Percentiles rank a stretch among this genome's conserved stretches.
Conservation (phyloP, 495 filamentous ascomycete species). For the Neurospora intermedia region DNA sequence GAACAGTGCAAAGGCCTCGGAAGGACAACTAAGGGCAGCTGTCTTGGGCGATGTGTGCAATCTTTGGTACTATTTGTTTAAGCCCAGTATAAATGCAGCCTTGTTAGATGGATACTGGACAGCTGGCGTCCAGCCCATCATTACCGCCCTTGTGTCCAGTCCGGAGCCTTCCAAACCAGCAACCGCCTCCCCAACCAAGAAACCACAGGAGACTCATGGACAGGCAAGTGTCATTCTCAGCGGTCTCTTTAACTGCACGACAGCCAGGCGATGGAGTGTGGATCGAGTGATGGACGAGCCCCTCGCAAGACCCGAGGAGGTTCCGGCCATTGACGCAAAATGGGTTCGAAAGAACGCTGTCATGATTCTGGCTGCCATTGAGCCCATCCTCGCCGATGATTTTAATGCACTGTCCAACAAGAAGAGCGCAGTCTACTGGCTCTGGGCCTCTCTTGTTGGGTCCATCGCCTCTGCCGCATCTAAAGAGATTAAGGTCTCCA, state of each 20-base stretch:
- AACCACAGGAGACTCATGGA: constrained; percentile 23
- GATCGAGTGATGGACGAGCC: constrained; percentile 50
- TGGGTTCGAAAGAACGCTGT: constrained; percentile 70
- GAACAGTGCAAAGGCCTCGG: constrained; percentile 43
- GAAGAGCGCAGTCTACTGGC: constrained; percentile 36
- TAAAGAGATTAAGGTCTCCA: constrained; percentile 83
- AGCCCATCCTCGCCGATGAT: constrained; percentile 47
- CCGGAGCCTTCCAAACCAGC: neutral
- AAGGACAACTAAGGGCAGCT: constrained; percentile 42
- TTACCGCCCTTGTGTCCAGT: constrained; percentile 22
- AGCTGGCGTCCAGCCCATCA: constrained; percentile 48
- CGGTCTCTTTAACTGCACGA: constrained; percentile 56
- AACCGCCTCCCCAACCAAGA: neutral
- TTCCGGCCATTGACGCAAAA: constrained; percentile 69
- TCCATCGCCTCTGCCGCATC: constrained; percentile 66
- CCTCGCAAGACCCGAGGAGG: constrained; percentile 52
- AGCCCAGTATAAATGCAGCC: constrained; percentile 47
- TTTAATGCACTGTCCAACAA: constrained; percentile 39
- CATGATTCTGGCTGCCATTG: constrained; percentile 52
- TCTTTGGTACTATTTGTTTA: constrained; percentile 78
- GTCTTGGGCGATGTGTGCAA: constrained; percentile 62
- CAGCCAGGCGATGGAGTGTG: constrained; percentile 60
- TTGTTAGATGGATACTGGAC: constrained; percentile 76
- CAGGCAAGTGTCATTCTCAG: constrained; percentile 54
- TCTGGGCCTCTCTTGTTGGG: constrained; percentile 61